Conservation (phyloP, 73 alveolate species). For the Blepharisma stoltei region DNA sequence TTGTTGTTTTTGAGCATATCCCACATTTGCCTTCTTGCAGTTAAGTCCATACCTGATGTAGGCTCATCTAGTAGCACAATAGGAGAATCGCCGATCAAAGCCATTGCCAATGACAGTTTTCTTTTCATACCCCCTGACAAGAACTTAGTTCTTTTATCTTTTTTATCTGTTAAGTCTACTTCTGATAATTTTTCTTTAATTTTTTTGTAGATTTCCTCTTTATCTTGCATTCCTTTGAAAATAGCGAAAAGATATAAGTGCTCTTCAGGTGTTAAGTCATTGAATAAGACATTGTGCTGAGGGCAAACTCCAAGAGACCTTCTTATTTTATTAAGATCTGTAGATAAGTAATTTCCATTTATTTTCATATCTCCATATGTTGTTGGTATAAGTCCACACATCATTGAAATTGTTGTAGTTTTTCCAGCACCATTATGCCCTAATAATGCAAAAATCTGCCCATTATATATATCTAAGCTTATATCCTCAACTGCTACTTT, state of each 20-base stretch:
- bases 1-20: slow-evolving; percentile 85
- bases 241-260: slow-evolving; percentile 66
- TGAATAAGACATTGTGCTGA: slow-evolving; percentile 73
- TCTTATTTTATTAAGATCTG: slow-evolving; percentile 53
- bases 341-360: slow-evolving; percentile 68
- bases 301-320: slow-evolving; percentile 79
- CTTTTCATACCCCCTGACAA: slow-evolving; percentile 94
- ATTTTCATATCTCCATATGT: slow-evolving; percentile 76
- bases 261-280: slow-evolving; percentile 65
- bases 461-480: slow-evolving; percentile 66
- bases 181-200: neutral
- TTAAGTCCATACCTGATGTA: slow-evolving; percentile 90
- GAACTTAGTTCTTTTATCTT: slow-evolving; percentile 56
- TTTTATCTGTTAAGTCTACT: slow-evolving; percentile 39
- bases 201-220: neutral
- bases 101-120: slow-evolving; percentile 88
- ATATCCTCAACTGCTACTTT: slow-evolving; percentile 75
- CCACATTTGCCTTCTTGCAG: slow-evolving; percentile 90
- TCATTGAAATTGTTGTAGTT: slow-evolving; percentile 91
- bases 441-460: slow-evolving; percentile 88
- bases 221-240: slow-evolving; percentile 56
- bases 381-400: slow-evolving; percentile 84
- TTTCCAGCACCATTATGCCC: slow-evolving; percentile 99
- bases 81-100: slow-evolving; percentile 61
- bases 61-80: slow-evolving; percentile 91